Evolutionary conservation across 1,284 basidiomycete genomes (phyloP).

Genomic region (Sanghuangporus baumii): DNA sequence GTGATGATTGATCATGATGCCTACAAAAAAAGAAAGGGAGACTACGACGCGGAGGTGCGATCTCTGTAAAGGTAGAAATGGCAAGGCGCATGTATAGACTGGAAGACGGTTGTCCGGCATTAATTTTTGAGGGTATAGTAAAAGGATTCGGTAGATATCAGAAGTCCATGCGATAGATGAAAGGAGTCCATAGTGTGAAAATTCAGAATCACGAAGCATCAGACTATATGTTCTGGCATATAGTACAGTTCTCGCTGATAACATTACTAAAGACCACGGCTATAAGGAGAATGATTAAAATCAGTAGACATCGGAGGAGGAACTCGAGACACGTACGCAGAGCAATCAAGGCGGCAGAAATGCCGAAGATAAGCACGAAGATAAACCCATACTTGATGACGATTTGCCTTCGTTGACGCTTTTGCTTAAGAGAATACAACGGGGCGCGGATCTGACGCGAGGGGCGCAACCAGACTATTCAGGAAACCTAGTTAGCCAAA

Average conservation of each 20-base stretch:
- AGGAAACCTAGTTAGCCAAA: constrained; percentile 22
- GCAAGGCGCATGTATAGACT: not conserved
- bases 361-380: constrained; percentile 61
- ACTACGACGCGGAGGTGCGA: not conserved
- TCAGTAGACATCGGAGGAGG: not conserved
- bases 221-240: constrained; percentile 37
- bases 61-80: not conserved
- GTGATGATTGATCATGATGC: not conserved
- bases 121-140: constrained; percentile 9
- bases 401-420: constrained; percentile 81
- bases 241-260: constrained; percentile 55
- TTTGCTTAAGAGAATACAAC: constrained; percentile 86
- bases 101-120: not conserved
- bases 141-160: not conserved
- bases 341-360: constrained; percentile 74
- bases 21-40: not conserved
- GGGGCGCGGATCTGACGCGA: constrained; percentile 92
- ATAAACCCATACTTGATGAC: constrained; percentile 66
- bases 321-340: constrained; percentile 53
- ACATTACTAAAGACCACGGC: constrained; percentile 56
- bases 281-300: constrained; percentile 26
- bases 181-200: not conserved
- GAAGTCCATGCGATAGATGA: constrained; percentile 2
- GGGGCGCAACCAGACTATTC: constrained; percentile 74
- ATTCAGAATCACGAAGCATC: not conserved